These are phyloP conservation scores for Penicillium alfredii DNA, from an alignment of 495 filamentous ascomycete genomes.

Conservation along the genomic window DNA sequence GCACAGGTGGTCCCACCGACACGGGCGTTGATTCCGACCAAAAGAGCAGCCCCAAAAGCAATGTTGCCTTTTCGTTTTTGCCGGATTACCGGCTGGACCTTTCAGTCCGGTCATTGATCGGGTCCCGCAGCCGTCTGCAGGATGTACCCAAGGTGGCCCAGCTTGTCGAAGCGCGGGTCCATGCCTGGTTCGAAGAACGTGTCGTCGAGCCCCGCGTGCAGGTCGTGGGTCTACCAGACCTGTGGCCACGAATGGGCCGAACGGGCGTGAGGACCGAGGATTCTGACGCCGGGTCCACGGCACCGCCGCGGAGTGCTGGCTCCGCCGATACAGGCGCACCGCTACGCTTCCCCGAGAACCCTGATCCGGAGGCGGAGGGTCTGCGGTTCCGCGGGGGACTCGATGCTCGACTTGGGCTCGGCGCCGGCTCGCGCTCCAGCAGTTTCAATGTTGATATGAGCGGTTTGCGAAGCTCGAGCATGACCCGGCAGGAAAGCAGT, in stretches of 20 bases:
- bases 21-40: neutral
- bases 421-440: slow-evolving; percentile 31
- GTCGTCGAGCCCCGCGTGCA: slow-evolving; percentile 94
- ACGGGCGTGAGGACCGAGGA: slow-evolving; percentile 43
- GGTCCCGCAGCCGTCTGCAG: slow-evolving; percentile 80
- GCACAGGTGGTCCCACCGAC: slow-evolving; percentile 15
- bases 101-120: slow-evolving; percentile 83
- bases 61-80: slow-evolving; percentile 88
- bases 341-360: slow-evolving; percentile 19
- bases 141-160: slow-evolving; percentile 98
- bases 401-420: slow-evolving; percentile 28
- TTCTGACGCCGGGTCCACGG: slow-evolving; percentile 36
- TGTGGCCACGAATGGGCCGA: slow-evolving; percentile 78
- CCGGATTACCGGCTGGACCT: slow-evolving; percentile 95
- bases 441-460: slow-evolving; percentile 37
- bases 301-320: slow-evolving; percentile 31
- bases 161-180: slow-evolving; percentile 81
- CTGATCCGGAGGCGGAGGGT: slow-evolving; percentile 25
- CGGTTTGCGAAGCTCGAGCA: slow-evolving; percentile 31
- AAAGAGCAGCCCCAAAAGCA: slow-evolving; percentile 56
- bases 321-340: slow-evolving; percentile 24
- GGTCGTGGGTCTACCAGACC: slow-evolving; percentile 83
- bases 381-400: slow-evolving; percentile 33
- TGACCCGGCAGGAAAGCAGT: slow-evolving; percentile 30
- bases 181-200: slow-evolving; percentile 95